A percentile compares a stretch with the other conserved stretches of the same genome.
These are phyloP conservation scores for Yarrowia galli DNA, from an alignment of 1,139 yeast species.

Conservation along the genomic window DNA sequence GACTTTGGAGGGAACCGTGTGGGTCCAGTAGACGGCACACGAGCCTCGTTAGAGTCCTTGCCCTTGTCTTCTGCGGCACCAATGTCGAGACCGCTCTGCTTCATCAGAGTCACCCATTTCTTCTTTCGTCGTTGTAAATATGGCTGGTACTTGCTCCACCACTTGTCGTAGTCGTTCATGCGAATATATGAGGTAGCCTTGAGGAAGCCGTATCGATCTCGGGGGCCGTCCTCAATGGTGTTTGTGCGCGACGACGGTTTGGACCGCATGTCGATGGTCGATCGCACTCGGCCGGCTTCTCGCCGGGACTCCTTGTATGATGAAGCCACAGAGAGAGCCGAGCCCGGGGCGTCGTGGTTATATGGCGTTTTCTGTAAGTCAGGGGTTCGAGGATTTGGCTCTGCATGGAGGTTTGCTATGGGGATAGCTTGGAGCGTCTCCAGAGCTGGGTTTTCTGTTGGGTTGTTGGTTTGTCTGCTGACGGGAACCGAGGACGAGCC, in stretches of 20 bases:
- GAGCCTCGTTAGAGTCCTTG: slow-evolving; percentile 50
- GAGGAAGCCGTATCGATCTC: slow-evolving; percentile 87
- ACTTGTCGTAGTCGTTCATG: slow-evolving; percentile 66
- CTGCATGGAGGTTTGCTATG: neutral
- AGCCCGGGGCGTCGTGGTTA: slow-evolving; percentile 30
- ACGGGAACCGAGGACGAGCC: slow-evolving; percentile 26
- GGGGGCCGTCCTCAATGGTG: slow-evolving; percentile 41
- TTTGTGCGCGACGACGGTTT: slow-evolving; percentile 31
- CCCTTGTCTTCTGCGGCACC: slow-evolving; percentile 46
- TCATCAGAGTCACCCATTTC: slow-evolving; percentile 76
- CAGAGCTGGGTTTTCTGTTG: slow-evolving; percentile 6
- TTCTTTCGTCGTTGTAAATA: slow-evolving; percentile 68
- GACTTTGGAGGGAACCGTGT: slow-evolving; percentile 80
- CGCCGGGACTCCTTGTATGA: slow-evolving; percentile 35
- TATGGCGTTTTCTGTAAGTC: slow-evolving; percentile 22
- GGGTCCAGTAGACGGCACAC: slow-evolving; percentile 45
- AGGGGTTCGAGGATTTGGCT: slow-evolving; percentile 19
- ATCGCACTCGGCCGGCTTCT: slow-evolving; percentile 32
- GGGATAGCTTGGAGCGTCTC: slow-evolving; percentile 28
- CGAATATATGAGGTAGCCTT: slow-evolving; percentile 64
- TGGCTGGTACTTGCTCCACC: slow-evolving; percentile 76
- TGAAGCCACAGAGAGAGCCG: slow-evolving; percentile 28
- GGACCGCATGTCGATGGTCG: slow-evolving; percentile 36
- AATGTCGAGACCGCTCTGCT: slow-evolving; percentile 66
- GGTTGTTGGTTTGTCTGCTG: slow-evolving; percentile 12